Base-by-base conservation (phyloP, 2,329 filamentous ascomycete species). In the Cladosporium sp. region DNA sequence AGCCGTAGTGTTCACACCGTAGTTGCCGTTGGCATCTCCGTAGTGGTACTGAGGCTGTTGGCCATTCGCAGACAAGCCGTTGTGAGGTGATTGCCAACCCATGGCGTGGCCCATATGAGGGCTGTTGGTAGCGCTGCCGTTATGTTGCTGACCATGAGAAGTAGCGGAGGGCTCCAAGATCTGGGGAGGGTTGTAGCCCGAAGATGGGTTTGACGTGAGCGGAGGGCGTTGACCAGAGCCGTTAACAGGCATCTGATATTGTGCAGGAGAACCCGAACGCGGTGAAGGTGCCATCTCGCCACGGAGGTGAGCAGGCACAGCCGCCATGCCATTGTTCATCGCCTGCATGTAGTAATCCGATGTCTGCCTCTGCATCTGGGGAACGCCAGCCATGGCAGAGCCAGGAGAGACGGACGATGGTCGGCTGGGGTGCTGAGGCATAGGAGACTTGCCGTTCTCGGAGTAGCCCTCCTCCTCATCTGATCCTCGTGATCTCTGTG, bases 81-180 rank as follows among this genome's bases (percentile, higher is more conserved):
- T 86, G 70, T 93, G 91, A 4, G 93, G 93, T 5, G 93, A 96
- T 70, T 92, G 91, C 93, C 94, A 97, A 64, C 91, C 91, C 68
- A 92, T 85, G 67, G 85, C 88, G 68, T 81, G 80, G 44, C 70
- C 71, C 88, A 97, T 92, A 78, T 97, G 93, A 60, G 94, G 93
- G 77, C 93, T 97, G 62, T 91, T 91, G 65, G 83, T 88, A n/a
- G 86, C 89, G 75, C 91, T 96, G 1, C 85, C 87, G 2, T 87
- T 83, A 72, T 90, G 89, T 69, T 90, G 88, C 66, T 91, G 89
- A 76, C 94, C 92, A 68, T 92, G 85, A 77, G 87, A 93, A 29
- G 88, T 82, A 16, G 93, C 92, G 11, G 61, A 53, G 26, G 89
- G 88, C 80, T 97, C 94, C 61, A 97, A 83, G 18, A 91, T 93